phyloP scores from a whole-genome alignment of 345 rosid species.

The Sisymbrium altissimum region DNA sequence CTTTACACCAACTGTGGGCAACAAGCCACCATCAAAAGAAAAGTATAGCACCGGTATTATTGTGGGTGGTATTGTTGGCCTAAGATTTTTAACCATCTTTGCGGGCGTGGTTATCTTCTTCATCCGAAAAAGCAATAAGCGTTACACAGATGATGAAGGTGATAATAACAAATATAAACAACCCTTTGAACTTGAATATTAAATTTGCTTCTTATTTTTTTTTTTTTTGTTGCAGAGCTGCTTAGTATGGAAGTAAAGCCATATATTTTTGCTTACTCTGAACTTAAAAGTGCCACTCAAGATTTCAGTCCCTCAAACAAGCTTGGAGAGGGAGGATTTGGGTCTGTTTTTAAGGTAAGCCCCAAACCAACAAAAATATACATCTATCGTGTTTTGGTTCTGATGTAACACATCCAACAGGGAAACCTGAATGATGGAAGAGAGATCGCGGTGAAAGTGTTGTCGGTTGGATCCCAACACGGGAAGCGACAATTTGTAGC shows the following conservation, averaged over 20 bases:
- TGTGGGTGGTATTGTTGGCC: constrained; percentile 26
- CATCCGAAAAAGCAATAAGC: constrained; percentile 36
- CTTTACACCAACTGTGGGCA: constrained; percentile 55
- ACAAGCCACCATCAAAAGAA: constrained; percentile 37
- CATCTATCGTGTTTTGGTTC: neutral
- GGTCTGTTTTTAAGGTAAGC: too few relatives aligned
- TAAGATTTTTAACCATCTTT: constrained; percentile 32
- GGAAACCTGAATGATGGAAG: constrained; percentile 37
- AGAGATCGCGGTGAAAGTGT: constrained; percentile 55
- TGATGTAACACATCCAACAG: constrained; percentile 14
- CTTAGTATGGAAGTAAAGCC: too few relatives aligned
- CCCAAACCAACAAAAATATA: too few relatives aligned
- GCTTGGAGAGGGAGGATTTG: too few relatives aligned
- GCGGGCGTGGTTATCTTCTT: constrained; percentile 28
- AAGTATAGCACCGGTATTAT: constrained; percentile 20
- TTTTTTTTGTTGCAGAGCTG: too few relatives aligned
- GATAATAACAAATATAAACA: neutral
- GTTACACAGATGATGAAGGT: constrained; percentile 54
- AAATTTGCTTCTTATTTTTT: too few relatives aligned
- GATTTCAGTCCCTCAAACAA: too few relatives aligned
- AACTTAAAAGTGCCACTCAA: too few relatives aligned
- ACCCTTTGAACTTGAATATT: neutral
- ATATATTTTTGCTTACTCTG: too few relatives aligned
- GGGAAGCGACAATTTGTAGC: constrained; percentile 16
- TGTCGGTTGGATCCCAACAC: constrained; percentile 58